Evolutionary conservation across 192 early-diverging fungal genomes (phyloP).

Genomic region (Coemansia sp.): DNA sequence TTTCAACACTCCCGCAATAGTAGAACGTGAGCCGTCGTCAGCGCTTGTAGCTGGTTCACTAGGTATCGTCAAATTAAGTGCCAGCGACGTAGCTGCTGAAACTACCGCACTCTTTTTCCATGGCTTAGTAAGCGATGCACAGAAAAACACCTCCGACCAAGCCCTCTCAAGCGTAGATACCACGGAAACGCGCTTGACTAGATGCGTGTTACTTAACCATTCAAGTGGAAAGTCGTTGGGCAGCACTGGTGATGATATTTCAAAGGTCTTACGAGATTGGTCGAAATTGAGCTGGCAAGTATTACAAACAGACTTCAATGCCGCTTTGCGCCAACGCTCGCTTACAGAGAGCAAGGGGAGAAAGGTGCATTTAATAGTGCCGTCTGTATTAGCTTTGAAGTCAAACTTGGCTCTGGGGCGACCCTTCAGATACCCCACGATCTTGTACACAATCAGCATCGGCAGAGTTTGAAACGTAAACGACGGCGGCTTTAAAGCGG

Average conservation of each 20-base stretch:
- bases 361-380: background rate
- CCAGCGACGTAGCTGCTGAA: too few relatives aligned
- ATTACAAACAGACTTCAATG: background rate
- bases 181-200: background rate
- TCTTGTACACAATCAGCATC: too few relatives aligned
- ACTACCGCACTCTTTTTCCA: background rate
- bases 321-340: background rate
- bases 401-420: background rate
- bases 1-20: too few relatives aligned
- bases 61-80: too few relatives aligned
- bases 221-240: background rate
- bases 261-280: too few relatives aligned
- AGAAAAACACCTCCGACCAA: background rate
- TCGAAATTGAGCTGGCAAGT: too few relatives aligned
- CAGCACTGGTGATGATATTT: background rate
- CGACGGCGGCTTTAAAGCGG: too few relatives aligned
- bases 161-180: background rate
- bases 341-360: background rate
- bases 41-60: too few relatives aligned
- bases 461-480: too few relatives aligned
- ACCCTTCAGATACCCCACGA: background rate
- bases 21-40: too few relatives aligned
- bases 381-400: background rate
- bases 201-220: background rate
- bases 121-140: background rate